Evolutionary conservation across 345 rosid genomes (phyloP).

Genomic region (Mangifera indica): DNA sequence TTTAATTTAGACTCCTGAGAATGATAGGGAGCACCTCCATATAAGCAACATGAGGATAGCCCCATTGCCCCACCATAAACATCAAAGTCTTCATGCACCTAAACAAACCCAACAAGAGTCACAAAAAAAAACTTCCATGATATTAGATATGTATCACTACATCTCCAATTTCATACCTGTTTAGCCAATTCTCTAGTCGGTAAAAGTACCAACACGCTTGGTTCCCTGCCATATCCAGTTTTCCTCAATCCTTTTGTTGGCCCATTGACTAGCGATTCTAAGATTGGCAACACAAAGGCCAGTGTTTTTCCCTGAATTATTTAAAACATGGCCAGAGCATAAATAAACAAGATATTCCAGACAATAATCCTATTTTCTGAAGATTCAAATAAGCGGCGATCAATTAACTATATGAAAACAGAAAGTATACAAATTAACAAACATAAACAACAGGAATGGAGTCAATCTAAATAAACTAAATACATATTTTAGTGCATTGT

Average conservation of each 20-base stretch:
- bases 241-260: constrained; percentile 53
- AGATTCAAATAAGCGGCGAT: background rate
- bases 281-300: constrained; percentile 93
- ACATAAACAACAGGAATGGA: background rate
- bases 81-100: constrained; percentile 84
- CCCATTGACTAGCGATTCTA: constrained; percentile 83
- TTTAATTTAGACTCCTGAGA: constrained; percentile 62
- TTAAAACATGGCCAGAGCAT: background rate
- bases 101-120: constrained; percentile 8
- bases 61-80: constrained; percentile 81
- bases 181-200: constrained; percentile 95
- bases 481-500: background rate
- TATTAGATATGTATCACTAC: background rate
- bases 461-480: background rate
- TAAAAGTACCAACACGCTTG: constrained; percentile 85
- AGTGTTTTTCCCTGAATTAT: constrained; percentile 82
- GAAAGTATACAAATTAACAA: background rate
- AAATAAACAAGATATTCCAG: background rate
- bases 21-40: constrained; percentile 79
- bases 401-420: background rate
- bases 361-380: background rate
- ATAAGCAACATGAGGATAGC: constrained; percentile 72
- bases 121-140: background rate
- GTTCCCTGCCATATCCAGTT: constrained; percentile 80
- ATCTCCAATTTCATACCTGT: constrained; percentile 46